phyloP scores from a whole-genome alignment of 352 stramenopile genomes.

The Pythium dissotocum region DNA sequence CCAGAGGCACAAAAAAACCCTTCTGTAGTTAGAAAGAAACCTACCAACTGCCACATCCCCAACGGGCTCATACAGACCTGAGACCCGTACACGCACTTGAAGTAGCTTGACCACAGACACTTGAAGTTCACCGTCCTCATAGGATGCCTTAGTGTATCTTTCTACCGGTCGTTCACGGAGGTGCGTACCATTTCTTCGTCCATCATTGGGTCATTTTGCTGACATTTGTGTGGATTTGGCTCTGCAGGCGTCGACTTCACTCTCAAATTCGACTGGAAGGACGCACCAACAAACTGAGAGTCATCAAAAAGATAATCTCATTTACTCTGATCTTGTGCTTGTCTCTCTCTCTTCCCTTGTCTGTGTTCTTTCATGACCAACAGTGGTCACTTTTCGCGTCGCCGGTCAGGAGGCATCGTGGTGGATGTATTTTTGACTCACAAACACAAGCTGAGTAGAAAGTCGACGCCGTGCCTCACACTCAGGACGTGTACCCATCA shows the following conservation, averaged over 20 bases:
- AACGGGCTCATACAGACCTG: no score
- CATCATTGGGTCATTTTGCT: neutral
- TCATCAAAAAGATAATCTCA: neutral
- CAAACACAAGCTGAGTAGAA: neutral
- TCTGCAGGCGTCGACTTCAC: neutral
- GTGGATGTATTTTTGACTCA: neutral
- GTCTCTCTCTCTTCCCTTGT: neutral
- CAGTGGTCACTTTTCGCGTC: neutral
- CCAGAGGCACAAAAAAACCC: no score
- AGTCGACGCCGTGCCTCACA: no score
- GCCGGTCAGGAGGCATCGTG: neutral
- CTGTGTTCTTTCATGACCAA: no score
- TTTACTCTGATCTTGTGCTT: neutral
- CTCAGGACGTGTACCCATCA: no score
- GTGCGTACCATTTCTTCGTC: neutral
- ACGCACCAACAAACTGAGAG: neutral
- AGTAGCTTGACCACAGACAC: no score
- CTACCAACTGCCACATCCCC: no score
- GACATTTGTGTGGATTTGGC: neutral
- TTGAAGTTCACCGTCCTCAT: no score
- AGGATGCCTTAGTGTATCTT: neutral
- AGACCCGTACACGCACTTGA: no score
- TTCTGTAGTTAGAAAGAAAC: no score
- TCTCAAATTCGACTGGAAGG: neutral
- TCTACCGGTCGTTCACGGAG: neutral